These are phyloP conservation scores for Cordyceps militaris DNA, from an alignment of 2,329 filamentous ascomycete genomes.

Conservation along the genomic window DNA sequence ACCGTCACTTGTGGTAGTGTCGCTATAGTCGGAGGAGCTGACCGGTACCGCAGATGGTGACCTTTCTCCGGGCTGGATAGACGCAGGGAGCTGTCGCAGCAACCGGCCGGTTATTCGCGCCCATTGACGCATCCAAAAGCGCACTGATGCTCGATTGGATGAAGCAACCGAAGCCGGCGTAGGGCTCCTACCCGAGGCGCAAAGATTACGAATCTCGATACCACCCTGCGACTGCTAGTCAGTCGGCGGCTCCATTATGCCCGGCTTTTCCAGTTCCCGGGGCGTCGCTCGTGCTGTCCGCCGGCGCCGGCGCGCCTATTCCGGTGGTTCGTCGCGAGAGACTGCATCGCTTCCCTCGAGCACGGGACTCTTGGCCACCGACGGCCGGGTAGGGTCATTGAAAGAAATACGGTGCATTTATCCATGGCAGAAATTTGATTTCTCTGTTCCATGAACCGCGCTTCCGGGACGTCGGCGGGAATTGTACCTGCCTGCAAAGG, in stretches of 20 bases:
- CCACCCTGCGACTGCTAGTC: not conserved
- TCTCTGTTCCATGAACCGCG: too few relatives aligned
- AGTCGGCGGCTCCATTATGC: not conserved
- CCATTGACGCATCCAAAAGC: constrained; percentile 21
- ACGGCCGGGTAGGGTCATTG: too few relatives aligned
- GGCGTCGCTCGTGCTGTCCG: constrained; percentile 2
- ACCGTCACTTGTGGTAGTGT: constrained; percentile 9
- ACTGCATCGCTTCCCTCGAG: too few relatives aligned
- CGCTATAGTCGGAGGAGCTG: not conserved
- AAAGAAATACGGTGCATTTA: too few relatives aligned
- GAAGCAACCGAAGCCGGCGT: not conserved
- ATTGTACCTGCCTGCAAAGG: too few relatives aligned
- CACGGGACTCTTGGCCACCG: too few relatives aligned
- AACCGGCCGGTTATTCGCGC: constrained; percentile 13
- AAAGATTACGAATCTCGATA: constrained; percentile 6
- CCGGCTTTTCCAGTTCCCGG: not conserved
- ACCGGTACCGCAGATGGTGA: not conserved
- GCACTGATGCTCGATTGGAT: constrained; percentile 17
- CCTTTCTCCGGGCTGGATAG: constrained; percentile 20
- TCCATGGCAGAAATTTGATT: too few relatives aligned
- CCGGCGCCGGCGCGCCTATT: too few relatives aligned
- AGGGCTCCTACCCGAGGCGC: not conserved
- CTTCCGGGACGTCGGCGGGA: too few relatives aligned
- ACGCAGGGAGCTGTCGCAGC: constrained; percentile 21
- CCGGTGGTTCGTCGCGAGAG: too few relatives aligned